Percentiles rank a stretch among this genome's conserved stretches.
These are phyloP conservation scores for Neoboletus magnificus DNA, from an alignment of 768 basidiomycete species.

Conservation along the genomic window DNA sequence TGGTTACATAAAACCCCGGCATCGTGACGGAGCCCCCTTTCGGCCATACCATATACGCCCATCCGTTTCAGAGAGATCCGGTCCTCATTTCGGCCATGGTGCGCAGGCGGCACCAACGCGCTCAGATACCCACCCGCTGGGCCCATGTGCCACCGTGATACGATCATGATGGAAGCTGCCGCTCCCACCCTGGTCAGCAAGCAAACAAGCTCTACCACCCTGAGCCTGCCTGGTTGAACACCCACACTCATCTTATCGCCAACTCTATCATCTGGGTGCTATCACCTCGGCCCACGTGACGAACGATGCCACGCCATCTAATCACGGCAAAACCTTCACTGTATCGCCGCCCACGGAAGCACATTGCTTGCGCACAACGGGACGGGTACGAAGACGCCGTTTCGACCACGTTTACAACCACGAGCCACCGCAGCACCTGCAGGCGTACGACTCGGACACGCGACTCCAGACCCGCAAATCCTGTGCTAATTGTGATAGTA, in stretches of 20 bases:
- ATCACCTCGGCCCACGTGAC: conserved; percentile 8
- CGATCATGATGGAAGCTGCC: neutral
- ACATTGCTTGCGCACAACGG: neutral
- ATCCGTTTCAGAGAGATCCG: neutral
- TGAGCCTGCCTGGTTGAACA: neutral
- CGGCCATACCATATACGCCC: neutral
- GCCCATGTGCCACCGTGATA: too few species aligned
- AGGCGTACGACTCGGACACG: neutral
- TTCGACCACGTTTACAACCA: neutral
- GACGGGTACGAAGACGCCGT: neutral
- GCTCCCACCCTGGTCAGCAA: neutral
- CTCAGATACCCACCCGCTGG: too few species aligned
- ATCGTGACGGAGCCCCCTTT: conserved; percentile 1
- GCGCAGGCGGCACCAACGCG: neutral
- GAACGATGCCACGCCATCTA: neutral
- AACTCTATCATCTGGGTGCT: conserved; percentile 1
- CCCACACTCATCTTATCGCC: neutral
- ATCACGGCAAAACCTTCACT: neutral
- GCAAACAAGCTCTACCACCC: neutral
- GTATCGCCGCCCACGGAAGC: neutral
- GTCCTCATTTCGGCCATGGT: neutral
- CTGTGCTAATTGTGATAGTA: neutral
- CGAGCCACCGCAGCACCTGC: neutral
- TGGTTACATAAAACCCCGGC: neutral
- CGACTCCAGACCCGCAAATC: neutral